Evolutionary conservation across 164 flowering plant genomes (phyloP), one percentile per base, ranked within the genome.

Genomic region (Santalum album): DNA sequence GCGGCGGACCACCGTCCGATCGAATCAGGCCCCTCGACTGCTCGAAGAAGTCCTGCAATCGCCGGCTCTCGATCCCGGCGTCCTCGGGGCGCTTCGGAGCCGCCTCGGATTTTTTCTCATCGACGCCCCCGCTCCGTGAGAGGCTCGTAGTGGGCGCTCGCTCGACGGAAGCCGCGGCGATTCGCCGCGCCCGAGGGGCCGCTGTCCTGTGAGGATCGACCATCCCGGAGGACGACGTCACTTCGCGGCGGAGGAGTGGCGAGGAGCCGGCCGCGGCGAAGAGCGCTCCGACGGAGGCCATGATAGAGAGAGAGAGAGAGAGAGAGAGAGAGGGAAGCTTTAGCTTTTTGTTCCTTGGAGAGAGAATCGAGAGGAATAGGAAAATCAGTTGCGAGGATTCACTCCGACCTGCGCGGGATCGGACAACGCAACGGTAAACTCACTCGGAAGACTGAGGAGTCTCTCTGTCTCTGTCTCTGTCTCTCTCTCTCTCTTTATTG

Each of bases 1-100:
- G 73, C 14, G 89, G 83, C 52, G 83, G 81, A 27, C 84, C 87
- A 23, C 75, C 79, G 58, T 75, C 80, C 6, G 76, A 58, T 66
- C 49, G 67, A 49, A 76, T 67, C 34, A 77, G 26, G 21, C 70
- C 74, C 57, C 56, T 72, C 14, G 76, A 38, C 29, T 60, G 55
- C 18, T 72, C 77, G 4, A 81, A 59, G 52, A 59, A 81, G 42
- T 78, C 83, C 58, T 59, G 69, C 53, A 73, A 60, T 4, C 66
- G 69, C 62, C 58, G 32, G 32, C 38, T 32, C 51, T 62, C 61
- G 38, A 49, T 22, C 69, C 47, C 60, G 25, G 56, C 14, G 15
- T 23, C 17, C 23, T 29, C 57, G 11, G 12, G 29, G 7, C 21
- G 20, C 19, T 11, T 17, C 44, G 38, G 0, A 17, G 16, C 19